Evolutionary conservation across 257 asterid species (phyloP).

Genomic region (Jacaranda copaia): DNA sequence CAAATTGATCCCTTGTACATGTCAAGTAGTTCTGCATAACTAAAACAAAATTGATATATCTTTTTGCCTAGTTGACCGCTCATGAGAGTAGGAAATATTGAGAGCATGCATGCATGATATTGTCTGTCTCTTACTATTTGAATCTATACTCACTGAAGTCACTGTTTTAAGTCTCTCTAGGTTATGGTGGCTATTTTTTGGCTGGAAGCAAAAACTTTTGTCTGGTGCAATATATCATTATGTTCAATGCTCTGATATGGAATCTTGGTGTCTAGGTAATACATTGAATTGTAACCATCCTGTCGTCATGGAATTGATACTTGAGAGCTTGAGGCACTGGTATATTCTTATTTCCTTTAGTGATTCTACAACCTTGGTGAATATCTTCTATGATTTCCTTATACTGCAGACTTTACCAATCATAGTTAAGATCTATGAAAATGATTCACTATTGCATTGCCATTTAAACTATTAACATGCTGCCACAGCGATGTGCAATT

Average conservation of each 20-base stretch:
- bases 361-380: slow-evolving; percentile 23
- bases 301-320: slow-evolving; percentile 91
- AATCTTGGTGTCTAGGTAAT: slow-evolving; percentile 68
- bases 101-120: too few species aligned
- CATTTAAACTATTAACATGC: slow-evolving; percentile 9
- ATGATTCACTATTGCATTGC: neutral
- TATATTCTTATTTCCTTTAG: slow-evolving; percentile 47
- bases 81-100: neutral
- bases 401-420: neutral
- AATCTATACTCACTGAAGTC: neutral
- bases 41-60: slow-evolving; percentile 3
- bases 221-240: slow-evolving; percentile 1
- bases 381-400: slow-evolving; percentile 8
- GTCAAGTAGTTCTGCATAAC: neutral
- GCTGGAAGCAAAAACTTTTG: slow-evolving; percentile 16
- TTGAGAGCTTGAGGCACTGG: slow-evolving; percentile 98
- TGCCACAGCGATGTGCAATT: neutral
- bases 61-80: neutral
- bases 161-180: neutral
- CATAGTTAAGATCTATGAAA: slow-evolving; percentile 25
- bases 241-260: slow-evolving; percentile 33
- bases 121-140: neutral
- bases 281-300: slow-evolving; percentile 98
- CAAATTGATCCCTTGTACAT: neutral
- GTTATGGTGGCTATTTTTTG: slow-evolving; percentile 8